These are phyloP conservation scores for Gossypium longicalyx DNA, from an alignment of 345 rosid species.

Conservation along the genomic window DNA sequence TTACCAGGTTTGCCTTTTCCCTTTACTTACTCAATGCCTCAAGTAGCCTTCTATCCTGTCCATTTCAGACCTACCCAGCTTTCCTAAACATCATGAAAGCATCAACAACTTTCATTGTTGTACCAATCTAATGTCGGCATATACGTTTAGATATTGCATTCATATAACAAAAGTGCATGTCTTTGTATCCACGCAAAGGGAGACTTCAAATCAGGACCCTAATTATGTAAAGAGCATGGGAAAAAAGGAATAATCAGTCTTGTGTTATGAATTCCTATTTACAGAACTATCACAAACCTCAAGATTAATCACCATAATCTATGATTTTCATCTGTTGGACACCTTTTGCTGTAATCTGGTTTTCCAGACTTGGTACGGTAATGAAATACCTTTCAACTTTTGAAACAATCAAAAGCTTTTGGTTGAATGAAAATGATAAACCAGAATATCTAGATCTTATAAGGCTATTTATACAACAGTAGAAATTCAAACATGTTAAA, in stretches of 20 bases:
- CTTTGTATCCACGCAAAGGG: neutral
- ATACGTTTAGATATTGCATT: neutral
- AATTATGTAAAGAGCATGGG: neutral
- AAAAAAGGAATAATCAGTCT: neutral
- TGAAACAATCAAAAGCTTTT: neutral
- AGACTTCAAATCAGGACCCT: neutral
- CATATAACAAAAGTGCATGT: neutral
- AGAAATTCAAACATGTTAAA: neutral
- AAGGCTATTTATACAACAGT: neutral
- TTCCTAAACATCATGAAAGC: neutral
- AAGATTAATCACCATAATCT: neutral
- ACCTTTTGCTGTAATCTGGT: neutral
- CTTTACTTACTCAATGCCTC: too few species aligned
- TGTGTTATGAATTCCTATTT: neutral
- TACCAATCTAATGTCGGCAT: neutral
- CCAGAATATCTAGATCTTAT: neutral
- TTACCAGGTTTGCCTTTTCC: too few species aligned
- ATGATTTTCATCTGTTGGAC: neutral
- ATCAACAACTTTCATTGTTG: neutral
- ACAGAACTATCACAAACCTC: neutral
- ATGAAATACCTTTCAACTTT: neutral
- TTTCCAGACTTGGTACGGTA: neutral
- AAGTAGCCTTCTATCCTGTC: too few species aligned
- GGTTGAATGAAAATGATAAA: neutral
- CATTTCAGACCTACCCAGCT: too few species aligned